Base-by-base conservation (phyloP, 305 asterid genomes). In the Coffea humblotiana region DNA sequence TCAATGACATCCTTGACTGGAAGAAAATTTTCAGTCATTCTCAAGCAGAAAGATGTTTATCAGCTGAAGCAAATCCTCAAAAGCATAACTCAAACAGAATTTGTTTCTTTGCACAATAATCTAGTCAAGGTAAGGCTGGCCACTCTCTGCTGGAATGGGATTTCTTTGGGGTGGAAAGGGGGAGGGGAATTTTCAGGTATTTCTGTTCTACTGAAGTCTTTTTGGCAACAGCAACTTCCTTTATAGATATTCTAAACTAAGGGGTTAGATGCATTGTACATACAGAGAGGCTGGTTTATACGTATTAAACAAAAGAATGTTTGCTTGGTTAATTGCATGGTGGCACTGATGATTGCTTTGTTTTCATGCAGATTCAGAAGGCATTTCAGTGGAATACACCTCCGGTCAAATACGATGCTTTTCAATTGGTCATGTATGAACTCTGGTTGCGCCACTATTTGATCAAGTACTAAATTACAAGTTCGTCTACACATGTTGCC, bases 361-460 rank as follows among this genome's bases (percentile, higher is more conserved):
- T 78, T 82, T 56, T 66, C 32, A 54, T 68, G 75, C 90, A 95
- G 99, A 89, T 94, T 63, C 97, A 94, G 87, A 91, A 92, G 88
- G 88, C 99, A 95, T 84, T 92, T 88, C 97, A 89, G 68, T 96
- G 99, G 97, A 96, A 94, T 88, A 77, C 97, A 9, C 99, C 97
- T 71, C 94, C 98, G 8, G 49, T 85, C 66, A 86, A 83, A 54
- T 88, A 87, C 14, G 99, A 96, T 49, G 90, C 97, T 10, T 96
- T 96, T 87, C 98, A 94, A 79, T 91, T 92, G 99, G 90, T 96
- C 67, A 94, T 96, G 97, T 96, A 94, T 58, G 99, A 96, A 43
- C 96, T 96, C 63, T 94, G 99, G 99, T 77, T 94, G 80, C 97
- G 99, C 14, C 97, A 89, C 83, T 93, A 90, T 74, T 94, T 94